Evolutionary conservation across 1,284 basidiomycete species (phyloP), one percentile per base, ranked within the genome.

Genomic region (Tranzscheliella williamsii): DNA sequence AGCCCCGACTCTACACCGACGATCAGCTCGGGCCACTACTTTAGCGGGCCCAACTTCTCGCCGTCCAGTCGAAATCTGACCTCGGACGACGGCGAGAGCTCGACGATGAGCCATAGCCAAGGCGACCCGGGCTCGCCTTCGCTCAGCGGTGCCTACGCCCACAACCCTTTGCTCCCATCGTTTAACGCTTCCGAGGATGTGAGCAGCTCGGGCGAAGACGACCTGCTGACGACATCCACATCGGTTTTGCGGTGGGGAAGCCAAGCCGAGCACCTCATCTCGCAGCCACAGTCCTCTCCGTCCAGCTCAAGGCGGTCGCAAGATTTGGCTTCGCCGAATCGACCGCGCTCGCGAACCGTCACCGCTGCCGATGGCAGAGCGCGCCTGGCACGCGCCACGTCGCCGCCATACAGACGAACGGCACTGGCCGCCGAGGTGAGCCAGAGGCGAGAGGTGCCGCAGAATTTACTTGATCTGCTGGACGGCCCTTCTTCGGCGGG

Each of bases 231-330:
- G n/a, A n/a, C n/a, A n/a, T n/a, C n/a, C n/a, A n/a, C 32, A 1
- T 21, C 39, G 7, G 21, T 52, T n/a, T 39, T 54, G 51, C 38
- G 43, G 23, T 61, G 57, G 57, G 57, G 57, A 13, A 61, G 46
- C 5, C 51, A 50, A 26, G 57, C 57, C 11, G 57, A 61, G 24
- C 21, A 18, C 9, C 11, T 35, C n/a, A 34, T 24, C 0, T 13
- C n/a, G 17, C 22, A 35, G 15, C 12, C 21, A 8, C 18, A 37
- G 6, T 21, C 35, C 8, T 21, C 35, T 13, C 9, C 17, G n/a
- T n/a, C n/a, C n/a, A n/a, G n/a, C n/a, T n/a, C n/a, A n/a, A n/a
- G n/a, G n/a, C n/a, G n/a, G n/a, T n/a, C n/a, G n/a, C n/a, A n/a
- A n/a, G n/a, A n/a, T n/a, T n/a, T n/a, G 6, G 13, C 35, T 9